Conservation (phyloP, 2,329 filamentous ascomycete species). For the Fusarium redolens region DNA sequence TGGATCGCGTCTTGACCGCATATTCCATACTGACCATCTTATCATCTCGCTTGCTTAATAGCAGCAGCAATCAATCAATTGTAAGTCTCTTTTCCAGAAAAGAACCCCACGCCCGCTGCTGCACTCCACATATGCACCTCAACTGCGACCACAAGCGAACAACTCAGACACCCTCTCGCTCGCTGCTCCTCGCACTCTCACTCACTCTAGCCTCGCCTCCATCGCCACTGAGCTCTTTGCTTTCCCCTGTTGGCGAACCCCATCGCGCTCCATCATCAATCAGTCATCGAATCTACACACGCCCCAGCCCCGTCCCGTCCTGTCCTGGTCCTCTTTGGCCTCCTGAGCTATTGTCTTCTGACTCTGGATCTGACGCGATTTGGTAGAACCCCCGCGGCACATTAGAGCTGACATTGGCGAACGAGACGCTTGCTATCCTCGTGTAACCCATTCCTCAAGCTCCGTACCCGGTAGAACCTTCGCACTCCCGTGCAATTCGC, state of each 20-base stretch:
- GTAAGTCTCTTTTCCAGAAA: slow-evolving; percentile 45
- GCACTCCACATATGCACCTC: slow-evolving; percentile 47
- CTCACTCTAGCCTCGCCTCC: slow-evolving; percentile 24
- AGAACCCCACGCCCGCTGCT: slow-evolving; percentile 51
- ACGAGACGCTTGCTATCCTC: slow-evolving; percentile 43
- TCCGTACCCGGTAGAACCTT: slow-evolving; percentile 34
- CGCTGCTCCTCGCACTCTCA: slow-evolving; percentile 18
- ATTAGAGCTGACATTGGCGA: slow-evolving; percentile 40
- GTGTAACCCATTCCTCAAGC: slow-evolving; percentile 43
- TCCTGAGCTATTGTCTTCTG: slow-evolving; percentile 19
- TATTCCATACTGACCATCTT: slow-evolving; percentile 11
- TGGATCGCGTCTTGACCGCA: slow-evolving; percentile 29
- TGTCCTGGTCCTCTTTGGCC: slow-evolving; percentile 13
- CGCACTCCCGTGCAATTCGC: slow-evolving; percentile 30
- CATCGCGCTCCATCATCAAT: slow-evolving; percentile 19
- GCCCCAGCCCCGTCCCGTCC: slow-evolving; percentile 19
- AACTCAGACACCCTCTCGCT: slow-evolving; percentile 49
- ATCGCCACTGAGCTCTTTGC: slow-evolving; percentile 11
- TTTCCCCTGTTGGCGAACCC: slow-evolving; percentile 33
- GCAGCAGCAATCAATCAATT: slow-evolving; percentile 1
- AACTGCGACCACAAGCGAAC: slow-evolving; percentile 45
- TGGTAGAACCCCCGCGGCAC: slow-evolving; percentile 35
- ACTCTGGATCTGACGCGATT: slow-evolving; percentile 44
- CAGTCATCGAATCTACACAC: slow-evolving; percentile 22
- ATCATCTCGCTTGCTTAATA: slow-evolving; percentile 26